Percentiles rank a stretch among this genome's conserved stretches.
These are phyloP conservation scores for Psilocybe sp. DNA, from an alignment of 768 basidiomycete genomes.

Conservation along the genomic window DNA sequence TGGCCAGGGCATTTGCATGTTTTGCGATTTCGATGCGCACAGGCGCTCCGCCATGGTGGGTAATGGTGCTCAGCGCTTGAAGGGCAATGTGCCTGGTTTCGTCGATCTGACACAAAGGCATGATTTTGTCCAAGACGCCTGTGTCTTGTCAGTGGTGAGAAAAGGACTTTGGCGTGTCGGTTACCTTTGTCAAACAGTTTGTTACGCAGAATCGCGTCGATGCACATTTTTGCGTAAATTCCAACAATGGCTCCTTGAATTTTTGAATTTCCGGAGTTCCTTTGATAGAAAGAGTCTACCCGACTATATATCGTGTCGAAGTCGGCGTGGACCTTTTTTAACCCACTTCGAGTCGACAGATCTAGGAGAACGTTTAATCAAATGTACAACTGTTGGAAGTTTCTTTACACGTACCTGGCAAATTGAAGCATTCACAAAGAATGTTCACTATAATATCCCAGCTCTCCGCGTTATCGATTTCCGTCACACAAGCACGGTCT, in stretches of 20 bases:
- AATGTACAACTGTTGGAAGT: neutral
- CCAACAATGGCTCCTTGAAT: constrained; percentile 56
- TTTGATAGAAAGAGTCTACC: constrained; percentile 46
- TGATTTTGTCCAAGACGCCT: constrained; percentile 58
- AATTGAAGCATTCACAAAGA: constrained; percentile 47
- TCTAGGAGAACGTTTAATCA: constrained; percentile 39
- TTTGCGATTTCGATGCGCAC: constrained; percentile 52
- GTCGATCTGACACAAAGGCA: constrained; percentile 49
- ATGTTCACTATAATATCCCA: constrained; percentile 47
- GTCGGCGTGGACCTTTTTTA: constrained; percentile 61
- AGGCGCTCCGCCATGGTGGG: constrained; percentile 55
- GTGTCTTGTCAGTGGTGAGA: neutral
- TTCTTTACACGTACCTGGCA: constrained; percentile 42
- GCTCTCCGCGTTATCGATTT: constrained; percentile 45
- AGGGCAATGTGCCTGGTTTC: constrained; percentile 51
- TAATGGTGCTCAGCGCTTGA: constrained; percentile 53
- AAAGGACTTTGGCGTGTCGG: neutral
- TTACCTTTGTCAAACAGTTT: constrained; percentile 60
- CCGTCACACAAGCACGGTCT: constrained; percentile 31
- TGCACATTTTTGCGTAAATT: constrained; percentile 63
- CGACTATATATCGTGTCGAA: constrained; percentile 50
- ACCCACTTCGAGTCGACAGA: constrained; percentile 49
- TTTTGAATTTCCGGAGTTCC: constrained; percentile 39
- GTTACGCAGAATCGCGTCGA: constrained; percentile 56
- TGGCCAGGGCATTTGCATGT: constrained; percentile 37